Base-by-base conservation (phyloP, 2,329 filamentous ascomycete species). In the Phyllosticta paracitricarpa region DNA sequence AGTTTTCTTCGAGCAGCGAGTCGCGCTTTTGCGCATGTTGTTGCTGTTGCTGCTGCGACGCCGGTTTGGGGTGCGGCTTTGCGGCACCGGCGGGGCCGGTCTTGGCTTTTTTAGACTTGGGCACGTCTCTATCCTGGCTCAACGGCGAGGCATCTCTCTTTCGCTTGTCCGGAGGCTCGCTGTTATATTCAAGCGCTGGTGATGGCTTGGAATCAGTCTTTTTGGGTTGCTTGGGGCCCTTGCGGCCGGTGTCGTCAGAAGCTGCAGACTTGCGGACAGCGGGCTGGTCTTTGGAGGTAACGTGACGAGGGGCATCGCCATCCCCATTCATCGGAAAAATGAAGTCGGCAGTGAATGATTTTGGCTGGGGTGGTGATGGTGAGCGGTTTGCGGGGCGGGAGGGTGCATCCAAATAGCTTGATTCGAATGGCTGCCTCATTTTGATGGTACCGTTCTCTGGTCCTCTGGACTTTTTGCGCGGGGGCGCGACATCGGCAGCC, bases 21-120 rank as follows among this genome's bases (percentile, higher is more conserved):
- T 61, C 58, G 54, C 58, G 58, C 58, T 61, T 61, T 22, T 56
- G 54, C 40, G 40, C n/a, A 56, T 51, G 35, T 48, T 48, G 35
- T 48, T 48, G 35, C 35, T 6, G 58, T 53, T 48, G 52, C 30
- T 25, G 58, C 35, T 51, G 55, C 56, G 19, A 53, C 54, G 40
- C 40, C 40, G 17, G 40, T n/a, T 48, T 48, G 40, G 40, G 14
- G 12, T 48, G 40, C 54, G 54, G 22, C 40, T 61, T 61, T 30
- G 53, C 22, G 58, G 58, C 25, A 48, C 53, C 54, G 54, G 54
- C 25, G 19, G 22, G 25, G 35, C 26, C 19, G 6, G 58, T 61
- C 40, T 56, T 61, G 35, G 58, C 25, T 19, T 56, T 61, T 30
- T 61, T 61, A 54, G 48, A 14, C 52, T 61, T 61, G 8, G 58